Base-by-base conservation (phyloP, 306 rosid genomes). In the Crataegus laevigata region DNA sequence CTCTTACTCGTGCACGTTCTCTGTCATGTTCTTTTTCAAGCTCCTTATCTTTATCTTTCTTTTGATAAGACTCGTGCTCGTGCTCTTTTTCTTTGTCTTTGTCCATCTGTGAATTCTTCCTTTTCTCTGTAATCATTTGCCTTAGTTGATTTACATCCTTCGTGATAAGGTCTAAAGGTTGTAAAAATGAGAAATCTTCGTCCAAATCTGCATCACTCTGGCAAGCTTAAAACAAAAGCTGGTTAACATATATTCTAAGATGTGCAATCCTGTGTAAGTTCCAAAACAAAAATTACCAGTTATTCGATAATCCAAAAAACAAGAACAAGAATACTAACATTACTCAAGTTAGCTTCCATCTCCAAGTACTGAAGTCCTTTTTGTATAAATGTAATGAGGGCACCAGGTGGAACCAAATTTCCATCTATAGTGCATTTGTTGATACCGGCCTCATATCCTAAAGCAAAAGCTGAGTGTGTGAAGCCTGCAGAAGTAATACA, bases 321-420 rank as follows among this genome's bases (percentile, higher is more conserved):
- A 75, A 71, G 77, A 69, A 40, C 63, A 74, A 60, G 75, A 71
- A 79, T 86, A 81, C 96, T 94, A 84, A 94, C 97, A 89, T 90
- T 90, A 87, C 86, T 94, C 92, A 94, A 82, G 88, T 94, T 94
- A 66, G 93, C 99, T 82, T 94, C 99, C 99, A 92, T 91, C 89
- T 94, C 99, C 85, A 94, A 87, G 84, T 91, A 94, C 72, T 91
- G 97, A 75, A 94, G 91, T 55, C 99, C 99, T 82, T 94, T 94
- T 77, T 94, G 99, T 66, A 94, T 86, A 88, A 90, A 84, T 66
- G 90, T 90, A 82, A 94, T 83, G 40, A 94, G 97, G 74, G 97
- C 88, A 77, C 89, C 90, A 3, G 96, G 96, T 0, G 97, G 97
- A 71, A 94, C 93, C 89, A 94, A 78, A 82, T 88, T 90, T 38